Conservation (phyloP, 768 basidiomycete genomes). For the Amyloporia xantha region DNA sequence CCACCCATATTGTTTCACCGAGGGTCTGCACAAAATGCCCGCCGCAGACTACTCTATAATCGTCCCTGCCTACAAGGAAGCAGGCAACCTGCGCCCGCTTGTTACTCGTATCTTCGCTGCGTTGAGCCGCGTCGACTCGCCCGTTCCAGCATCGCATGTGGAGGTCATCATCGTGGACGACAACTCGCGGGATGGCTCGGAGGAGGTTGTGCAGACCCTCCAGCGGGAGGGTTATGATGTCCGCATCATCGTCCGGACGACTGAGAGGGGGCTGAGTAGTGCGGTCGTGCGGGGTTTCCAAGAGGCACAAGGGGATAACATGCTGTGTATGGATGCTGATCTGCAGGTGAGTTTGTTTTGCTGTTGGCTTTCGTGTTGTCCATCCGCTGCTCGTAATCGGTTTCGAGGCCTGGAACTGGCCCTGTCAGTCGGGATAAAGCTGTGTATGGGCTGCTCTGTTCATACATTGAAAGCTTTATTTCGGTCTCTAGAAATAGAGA, state of each 20-base stretch:
- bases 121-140: conserved; percentile 20
- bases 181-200: conserved; percentile 25
- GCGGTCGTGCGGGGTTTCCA: conserved; percentile 25
- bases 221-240: conserved; percentile 25
- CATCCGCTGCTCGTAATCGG: background rate
- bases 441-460: no score
- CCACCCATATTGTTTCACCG: no score
- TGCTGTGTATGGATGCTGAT: conserved; percentile 27
- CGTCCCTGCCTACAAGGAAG: conserved; percentile 24
- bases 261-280: conserved; percentile 23
- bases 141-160: conserved; percentile 18
- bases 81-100: conserved; percentile 23
- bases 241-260: conserved; percentile 25
- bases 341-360: conserved; percentile 19
- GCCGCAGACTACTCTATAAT: conserved; percentile 17
- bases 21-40: background rate
- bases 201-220: conserved; percentile 20
- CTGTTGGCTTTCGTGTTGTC: background rate
- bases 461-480: no score
- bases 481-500: no score
- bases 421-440: background rate
- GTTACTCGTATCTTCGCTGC: conserved; percentile 25
- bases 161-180: conserved; percentile 26
- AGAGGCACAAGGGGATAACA: conserved; percentile 24
- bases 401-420: no score